phyloP scores from a whole-genome alignment of 305 asterid species.

The Euphrasia arctica region DNA sequence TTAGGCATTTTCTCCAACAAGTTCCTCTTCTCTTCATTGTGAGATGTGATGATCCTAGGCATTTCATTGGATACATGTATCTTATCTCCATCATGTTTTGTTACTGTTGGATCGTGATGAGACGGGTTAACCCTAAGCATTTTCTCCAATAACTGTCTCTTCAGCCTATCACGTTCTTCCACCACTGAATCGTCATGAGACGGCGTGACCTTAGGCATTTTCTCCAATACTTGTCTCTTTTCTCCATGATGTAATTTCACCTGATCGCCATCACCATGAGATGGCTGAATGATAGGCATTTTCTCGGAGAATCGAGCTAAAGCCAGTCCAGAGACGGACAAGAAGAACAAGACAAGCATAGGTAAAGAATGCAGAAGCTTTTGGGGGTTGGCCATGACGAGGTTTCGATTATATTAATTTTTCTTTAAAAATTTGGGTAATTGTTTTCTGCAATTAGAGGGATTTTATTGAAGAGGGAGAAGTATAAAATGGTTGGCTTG shows the following conservation, averaged over 20 bases:
- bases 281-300: background rate
- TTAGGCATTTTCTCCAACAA: background rate
- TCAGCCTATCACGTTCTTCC: background rate
- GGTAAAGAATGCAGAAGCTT: background rate
- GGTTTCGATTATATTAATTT: background rate
- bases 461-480: background rate
- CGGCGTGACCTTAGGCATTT: background rate
- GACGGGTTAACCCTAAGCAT: too few relatives aligned
- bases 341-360: background rate
- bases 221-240: background rate
- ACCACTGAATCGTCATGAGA: background rate
- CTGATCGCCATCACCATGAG: background rate
- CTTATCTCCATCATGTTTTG: too few relatives aligned
- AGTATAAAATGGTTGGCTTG: background rate
- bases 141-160: background rate
- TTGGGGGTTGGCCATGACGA: conserved; percentile 4
- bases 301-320: too few relatives aligned
- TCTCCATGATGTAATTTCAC: background rate
- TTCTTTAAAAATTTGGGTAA: background rate
- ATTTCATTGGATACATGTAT: too few relatives aligned
- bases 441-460: background rate
- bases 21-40: background rate
- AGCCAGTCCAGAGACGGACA: background rate
- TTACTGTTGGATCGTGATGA: too few relatives aligned
- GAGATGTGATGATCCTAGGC: background rate